phyloP scores from a whole-genome alignment of 1,284 basidiomycete species.

The Melampsora abietis-canadensis region DNA sequence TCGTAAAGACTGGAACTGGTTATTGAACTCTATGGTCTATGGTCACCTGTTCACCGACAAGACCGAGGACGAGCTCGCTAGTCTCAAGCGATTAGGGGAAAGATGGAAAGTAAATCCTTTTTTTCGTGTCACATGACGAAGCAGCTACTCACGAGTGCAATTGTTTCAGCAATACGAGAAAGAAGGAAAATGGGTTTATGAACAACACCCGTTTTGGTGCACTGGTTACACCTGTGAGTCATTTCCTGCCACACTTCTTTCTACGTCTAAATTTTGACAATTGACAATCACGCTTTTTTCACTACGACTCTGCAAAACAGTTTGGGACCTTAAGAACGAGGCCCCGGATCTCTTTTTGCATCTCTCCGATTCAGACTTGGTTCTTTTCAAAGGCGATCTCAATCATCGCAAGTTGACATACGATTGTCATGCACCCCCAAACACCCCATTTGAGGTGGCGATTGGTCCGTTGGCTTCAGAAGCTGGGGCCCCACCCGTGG shows the following conservation, averaged over 20 bases:
- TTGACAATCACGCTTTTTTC: neutral
- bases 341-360: slow-evolving; percentile 92
- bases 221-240: slow-evolving; percentile 71
- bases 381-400: slow-evolving; percentile 93
- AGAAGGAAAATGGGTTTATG: slow-evolving; percentile 90
- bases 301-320: slow-evolving; percentile 47
- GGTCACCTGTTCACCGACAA: slow-evolving; percentile 81
- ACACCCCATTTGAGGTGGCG: slow-evolving; percentile 83
- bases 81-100: slow-evolving; percentile 72
- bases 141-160: neutral
- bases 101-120: slow-evolving; percentile 75
- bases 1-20: slow-evolving; percentile 92
- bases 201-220: slow-evolving; percentile 93
- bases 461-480: slow-evolving; percentile 90
- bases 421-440: slow-evolving; percentile 85
- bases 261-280: neutral
- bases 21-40: slow-evolving; percentile 73
- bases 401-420: slow-evolving; percentile 89
- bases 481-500: slow-evolving; percentile 81
- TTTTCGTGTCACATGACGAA: neutral
- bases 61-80: slow-evolving; percentile 73
- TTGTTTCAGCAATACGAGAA: slow-evolving; percentile 73
- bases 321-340: slow-evolving; percentile 82
- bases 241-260: slow-evolving; percentile 4
- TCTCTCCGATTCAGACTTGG: slow-evolving; percentile 82